phyloP scores from a whole-genome alignment of 2,329 filamentous ascomycete species.

The Colletotrichum godetiae region DNA sequence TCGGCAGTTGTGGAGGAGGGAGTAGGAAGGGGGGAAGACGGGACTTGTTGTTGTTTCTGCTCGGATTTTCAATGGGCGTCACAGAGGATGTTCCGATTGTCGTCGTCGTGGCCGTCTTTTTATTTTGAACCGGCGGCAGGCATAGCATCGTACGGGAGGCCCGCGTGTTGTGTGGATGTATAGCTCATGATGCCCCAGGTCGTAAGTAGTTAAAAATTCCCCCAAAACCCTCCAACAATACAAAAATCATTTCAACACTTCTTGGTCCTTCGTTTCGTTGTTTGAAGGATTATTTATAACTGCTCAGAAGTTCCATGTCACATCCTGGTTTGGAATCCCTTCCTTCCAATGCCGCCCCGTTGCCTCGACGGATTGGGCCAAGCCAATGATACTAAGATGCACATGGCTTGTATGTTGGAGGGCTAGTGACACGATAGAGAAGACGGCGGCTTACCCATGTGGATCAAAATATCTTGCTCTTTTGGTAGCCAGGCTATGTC shows the following conservation, averaged over 20 bases:
- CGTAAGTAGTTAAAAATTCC: slow-evolving; percentile 30
- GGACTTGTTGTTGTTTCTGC: slow-evolving; percentile 2
- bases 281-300: background rate
- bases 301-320: too few species aligned
- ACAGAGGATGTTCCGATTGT: slow-evolving; percentile 21
- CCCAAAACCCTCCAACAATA: slow-evolving; percentile 16
- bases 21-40: slow-evolving; percentile 18
- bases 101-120: slow-evolving; percentile 13
- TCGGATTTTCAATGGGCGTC: slow-evolving; percentile 15
- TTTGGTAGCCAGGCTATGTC: too few species aligned
- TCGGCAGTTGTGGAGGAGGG: background rate
- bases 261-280: background rate
- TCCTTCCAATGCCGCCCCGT: too few species aligned
- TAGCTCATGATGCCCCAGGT: slow-evolving; percentile 22
- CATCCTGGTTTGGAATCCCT: too few species aligned
- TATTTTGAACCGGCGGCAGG: slow-evolving; percentile 11
- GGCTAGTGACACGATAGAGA: too few species aligned
- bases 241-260: slow-evolving; percentile 21
- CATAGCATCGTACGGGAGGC: slow-evolving; percentile 30
- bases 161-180: slow-evolving; percentile 19
- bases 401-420: too few species aligned
- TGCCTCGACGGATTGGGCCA: too few species aligned
- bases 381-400: too few species aligned
- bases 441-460: too few species aligned
- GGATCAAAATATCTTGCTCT: too few species aligned